A percentile compares a stretch with the other conserved stretches of the same genome.
Conservation (phyloP, 768 basidiomycete species). For the Trametes gibbosa region DNA sequence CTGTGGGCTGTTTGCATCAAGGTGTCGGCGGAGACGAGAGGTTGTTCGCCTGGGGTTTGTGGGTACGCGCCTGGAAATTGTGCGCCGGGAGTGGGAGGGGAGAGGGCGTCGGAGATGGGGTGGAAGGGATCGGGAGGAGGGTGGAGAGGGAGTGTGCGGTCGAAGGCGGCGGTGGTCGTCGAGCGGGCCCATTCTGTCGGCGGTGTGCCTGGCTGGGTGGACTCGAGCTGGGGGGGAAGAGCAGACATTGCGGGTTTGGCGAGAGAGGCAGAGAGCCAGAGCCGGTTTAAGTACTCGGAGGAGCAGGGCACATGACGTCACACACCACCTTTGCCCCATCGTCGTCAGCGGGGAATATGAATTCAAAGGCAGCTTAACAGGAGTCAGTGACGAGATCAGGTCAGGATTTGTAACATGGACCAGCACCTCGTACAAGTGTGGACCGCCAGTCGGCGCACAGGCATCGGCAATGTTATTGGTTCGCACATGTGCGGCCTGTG, state of each 20-base stretch:
- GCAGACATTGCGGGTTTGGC: slow-evolving; percentile 23
- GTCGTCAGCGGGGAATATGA: too few species aligned
- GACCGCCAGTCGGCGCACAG: too few species aligned
- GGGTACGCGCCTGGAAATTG: slow-evolving; percentile 23
- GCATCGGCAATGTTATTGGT: too few species aligned
- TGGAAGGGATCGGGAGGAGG: slow-evolving; percentile 9
- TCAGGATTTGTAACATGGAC: too few species aligned
- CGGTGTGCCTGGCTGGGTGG: slow-evolving; percentile 21
- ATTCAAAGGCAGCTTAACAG: too few species aligned
- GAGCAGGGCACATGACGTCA: too few species aligned
- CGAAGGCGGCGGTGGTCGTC: slow-evolving; percentile 23
- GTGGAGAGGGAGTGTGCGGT: not conserved
- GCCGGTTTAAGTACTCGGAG: not conserved
- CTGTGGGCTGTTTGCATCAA: slow-evolving; percentile 12
- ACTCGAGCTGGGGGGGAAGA: slow-evolving; percentile 14
- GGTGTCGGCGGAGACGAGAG: not conserved
- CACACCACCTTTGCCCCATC: too few species aligned
- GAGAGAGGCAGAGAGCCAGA: too few species aligned
- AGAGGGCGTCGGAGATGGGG: not conserved
- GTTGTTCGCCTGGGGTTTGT: slow-evolving; percentile 5
- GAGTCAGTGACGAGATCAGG: too few species aligned
- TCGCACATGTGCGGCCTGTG: too few species aligned
- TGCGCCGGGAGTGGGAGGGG: slow-evolving; percentile 5
- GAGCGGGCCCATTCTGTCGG: slow-evolving; percentile 22
- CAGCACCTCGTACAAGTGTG: too few species aligned